Evolutionary conservation across 2,329 filamentous ascomycete species (phyloP), one percentile per base, ranked within the genome.

Genomic region (Clonostachys sp.): DNA sequence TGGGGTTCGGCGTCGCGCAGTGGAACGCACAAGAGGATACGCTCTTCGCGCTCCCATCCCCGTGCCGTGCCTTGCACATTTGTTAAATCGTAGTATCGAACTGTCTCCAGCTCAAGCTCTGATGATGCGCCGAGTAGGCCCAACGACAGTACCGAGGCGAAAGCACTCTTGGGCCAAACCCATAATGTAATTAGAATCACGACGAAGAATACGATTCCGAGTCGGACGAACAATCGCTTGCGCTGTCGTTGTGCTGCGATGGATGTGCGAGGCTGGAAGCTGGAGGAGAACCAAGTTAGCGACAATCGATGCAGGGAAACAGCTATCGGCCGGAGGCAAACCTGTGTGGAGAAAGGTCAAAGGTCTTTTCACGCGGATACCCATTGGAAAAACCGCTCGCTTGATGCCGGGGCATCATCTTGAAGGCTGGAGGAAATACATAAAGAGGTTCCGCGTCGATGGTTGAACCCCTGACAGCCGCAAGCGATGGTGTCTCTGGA

Each of bases 21-120:
- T 41, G 94, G 94, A 14, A 95, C 94, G 67, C 94, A 97, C 49
- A 99, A 80, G 34, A 99, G 77, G 55, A 99, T 96, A 54, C 94
- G 84, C 71, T 99, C 94, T 65, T 95, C 94, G 50, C 91, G 81
- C 68, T 97, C 92, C 94, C 94, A 99, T 6, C 94, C 95, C 54
- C 88, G 84, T 45, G 89, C 89, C 8, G 91, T 94, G 42, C 94
- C 94, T 63, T 94, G 87, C 6, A 95, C 90, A 63, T 94, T 89
- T 55, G 86, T 87, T 53, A 99, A 77, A 65, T 99, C 94, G 70
- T 97, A 97, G 71, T 99, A 97, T 64, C 92, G 89, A 51, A 99
- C 89, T 2, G 92, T 97, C 65, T 97, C 90, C 49, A 97, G 82
- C 61, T 95, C 85, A 53, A 89, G 80, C 55, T 88, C 84, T 45